phyloP scores from a whole-genome alignment of 345 rosid genomes.

The Euphorbia lathyris region DNA sequence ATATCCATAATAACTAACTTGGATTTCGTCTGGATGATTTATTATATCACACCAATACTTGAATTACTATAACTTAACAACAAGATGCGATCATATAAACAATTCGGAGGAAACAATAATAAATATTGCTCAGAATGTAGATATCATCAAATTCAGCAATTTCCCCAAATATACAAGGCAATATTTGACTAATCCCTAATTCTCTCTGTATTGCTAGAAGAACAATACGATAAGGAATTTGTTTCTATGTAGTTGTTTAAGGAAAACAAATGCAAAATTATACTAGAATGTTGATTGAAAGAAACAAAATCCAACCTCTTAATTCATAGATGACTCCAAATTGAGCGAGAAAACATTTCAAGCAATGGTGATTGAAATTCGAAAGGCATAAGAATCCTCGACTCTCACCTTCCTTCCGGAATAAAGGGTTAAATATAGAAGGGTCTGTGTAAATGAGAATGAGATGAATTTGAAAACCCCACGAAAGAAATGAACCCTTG shows the following conservation, averaged over 20 bases:
- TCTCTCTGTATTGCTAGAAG: neutral
- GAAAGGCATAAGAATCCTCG: constrained; percentile 5
- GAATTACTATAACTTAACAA: neutral
- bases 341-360: neutral
- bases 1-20: constrained; percentile 67
- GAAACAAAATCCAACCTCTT: constrained; percentile 13
- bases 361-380: neutral
- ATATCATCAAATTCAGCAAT: neutral
- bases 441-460: neutral
- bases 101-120: neutral
- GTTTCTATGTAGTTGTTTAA: no score
- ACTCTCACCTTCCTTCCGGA: neutral
- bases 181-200: neutral
- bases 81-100: neutral
- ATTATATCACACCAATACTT: neutral
- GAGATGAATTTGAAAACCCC: neutral
- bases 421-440: neutral
- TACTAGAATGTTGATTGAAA: neutral
- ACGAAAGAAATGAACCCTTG: neutral
- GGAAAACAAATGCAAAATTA: neutral
- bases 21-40: neutral
- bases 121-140: neutral
- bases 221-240: neutral
- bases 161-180: neutral
- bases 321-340: neutral